Conservation (phyloP, 2,329 filamentous ascomycete genomes). For the Apiospora marii region DNA sequence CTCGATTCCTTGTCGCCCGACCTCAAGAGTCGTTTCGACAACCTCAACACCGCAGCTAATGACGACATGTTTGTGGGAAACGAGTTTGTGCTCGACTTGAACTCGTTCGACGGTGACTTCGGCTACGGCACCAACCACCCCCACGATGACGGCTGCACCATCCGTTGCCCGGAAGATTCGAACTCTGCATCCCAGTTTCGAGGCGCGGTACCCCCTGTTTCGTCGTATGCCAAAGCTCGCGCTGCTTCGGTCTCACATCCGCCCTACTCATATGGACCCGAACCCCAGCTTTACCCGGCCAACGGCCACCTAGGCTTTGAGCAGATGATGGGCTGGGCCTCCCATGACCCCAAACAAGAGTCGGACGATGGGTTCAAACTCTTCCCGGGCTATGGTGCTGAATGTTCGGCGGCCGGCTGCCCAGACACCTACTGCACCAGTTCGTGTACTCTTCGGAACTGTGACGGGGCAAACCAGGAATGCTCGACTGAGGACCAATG, state of each 20-base stretch:
- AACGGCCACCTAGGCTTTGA: neutral
- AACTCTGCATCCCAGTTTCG: neutral
- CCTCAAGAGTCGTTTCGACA: conserved; percentile 1
- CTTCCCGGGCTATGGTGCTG: neutral
- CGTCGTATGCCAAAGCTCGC: conserved; percentile 10
- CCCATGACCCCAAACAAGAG: conserved; percentile 7
- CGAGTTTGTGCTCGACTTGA: conserved; percentile 4
- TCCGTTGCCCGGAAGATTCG: conserved; percentile 11
- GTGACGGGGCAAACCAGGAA: conserved; percentile 6
- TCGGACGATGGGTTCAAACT: conserved; percentile 5
- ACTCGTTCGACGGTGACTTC: neutral
- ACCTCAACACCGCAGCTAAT: neutral
- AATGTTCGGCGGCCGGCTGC: neutral
- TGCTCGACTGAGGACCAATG: conserved; percentile 25
- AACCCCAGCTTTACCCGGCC: neutral
- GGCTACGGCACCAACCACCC: neutral
- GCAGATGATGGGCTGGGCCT: neutral
- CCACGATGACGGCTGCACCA: conserved; percentile 7
- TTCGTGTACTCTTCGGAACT: conserved; percentile 6
- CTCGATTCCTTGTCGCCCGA: neutral
- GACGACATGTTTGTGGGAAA: neutral
- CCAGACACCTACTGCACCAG: neutral
- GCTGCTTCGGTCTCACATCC: neutral
- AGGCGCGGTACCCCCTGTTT: neutral
- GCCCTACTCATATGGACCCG: neutral